Evolutionary conservation across 108 stramenopile species (phyloP).

Genomic region (Chaetoceros muelleri): DNA sequence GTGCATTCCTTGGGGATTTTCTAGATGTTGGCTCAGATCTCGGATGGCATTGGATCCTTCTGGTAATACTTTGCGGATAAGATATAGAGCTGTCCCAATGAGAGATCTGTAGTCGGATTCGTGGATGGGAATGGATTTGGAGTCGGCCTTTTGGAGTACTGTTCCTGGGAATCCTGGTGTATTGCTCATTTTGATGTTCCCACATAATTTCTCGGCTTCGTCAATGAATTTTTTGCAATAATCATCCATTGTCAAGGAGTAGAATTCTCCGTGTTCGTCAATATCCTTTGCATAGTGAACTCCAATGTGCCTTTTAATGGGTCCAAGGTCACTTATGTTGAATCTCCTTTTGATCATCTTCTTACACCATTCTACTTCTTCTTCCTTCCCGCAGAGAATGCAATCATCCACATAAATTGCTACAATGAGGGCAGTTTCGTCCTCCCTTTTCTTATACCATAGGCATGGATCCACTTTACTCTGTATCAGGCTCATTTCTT

Average conservation of each 20-base stretch:
- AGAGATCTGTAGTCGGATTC: too few relatives aligned
- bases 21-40: too few relatives aligned
- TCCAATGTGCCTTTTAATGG: constrained; percentile 11
- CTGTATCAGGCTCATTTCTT: constrained; percentile 1
- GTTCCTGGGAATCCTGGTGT: constrained; percentile 8
- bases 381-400: constrained; percentile 2
- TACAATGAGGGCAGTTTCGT: constrained; percentile 1
- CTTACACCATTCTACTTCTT: background rate
- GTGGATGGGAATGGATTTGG: too few relatives aligned
- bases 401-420: constrained; percentile 13
- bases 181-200: constrained; percentile 1
- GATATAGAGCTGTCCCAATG: too few relatives aligned
- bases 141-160: background rate
- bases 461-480: too few relatives aligned
- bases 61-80: too few relatives aligned
- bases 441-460: background rate
- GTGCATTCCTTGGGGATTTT: too few relatives aligned
- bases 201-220: background rate
- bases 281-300: constrained; percentile 9
- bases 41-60: too few relatives aligned
- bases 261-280: background rate
- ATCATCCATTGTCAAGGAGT: constrained; percentile 1
- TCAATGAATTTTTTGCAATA: background rate
- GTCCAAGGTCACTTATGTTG: constrained; percentile 7
- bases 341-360: constrained; percentile 9